Conservation (phyloP, 495 filamentous ascomycete genomes). For the Penicillium argentinense region DNA sequence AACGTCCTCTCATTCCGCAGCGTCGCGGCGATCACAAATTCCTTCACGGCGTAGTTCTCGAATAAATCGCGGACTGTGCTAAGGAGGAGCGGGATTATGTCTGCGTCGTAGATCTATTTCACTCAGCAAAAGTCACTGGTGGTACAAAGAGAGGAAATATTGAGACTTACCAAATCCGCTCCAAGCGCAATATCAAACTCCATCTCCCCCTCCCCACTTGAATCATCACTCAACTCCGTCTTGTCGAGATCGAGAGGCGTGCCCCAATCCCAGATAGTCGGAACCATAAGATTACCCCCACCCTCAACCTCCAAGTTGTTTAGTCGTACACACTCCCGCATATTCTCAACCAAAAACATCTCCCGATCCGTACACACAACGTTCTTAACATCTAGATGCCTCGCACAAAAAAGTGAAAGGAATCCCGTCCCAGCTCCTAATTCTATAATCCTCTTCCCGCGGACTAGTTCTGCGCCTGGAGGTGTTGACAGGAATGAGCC, state of each 20-base stretch:
- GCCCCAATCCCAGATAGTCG: constrained; percentile 43
- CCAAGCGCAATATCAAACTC: constrained; percentile 50
- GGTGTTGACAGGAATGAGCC: constrained; percentile 65
- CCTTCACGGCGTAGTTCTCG: constrained; percentile 41
- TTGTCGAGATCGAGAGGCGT: constrained; percentile 24
- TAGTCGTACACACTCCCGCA: constrained; percentile 65
- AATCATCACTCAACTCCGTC: constrained; percentile 8
- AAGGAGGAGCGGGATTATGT: constrained; percentile 56
- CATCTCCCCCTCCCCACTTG: constrained; percentile 6
- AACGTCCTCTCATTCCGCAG: constrained; percentile 66
- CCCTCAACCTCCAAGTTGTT: constrained; percentile 60
- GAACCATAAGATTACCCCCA: constrained; percentile 29
- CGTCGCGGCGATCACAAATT: constrained; percentile 59
- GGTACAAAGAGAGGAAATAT: not conserved
- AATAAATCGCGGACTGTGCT: constrained; percentile 57
- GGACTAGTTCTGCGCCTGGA: constrained; percentile 43
- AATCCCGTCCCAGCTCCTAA: constrained; percentile 89
- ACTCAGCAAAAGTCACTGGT: not conserved
- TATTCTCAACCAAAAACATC: constrained; percentile 63
- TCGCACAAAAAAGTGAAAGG: constrained; percentile 76
- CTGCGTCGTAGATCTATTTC: constrained; percentile 62
- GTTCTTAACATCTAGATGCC: constrained; percentile 60
- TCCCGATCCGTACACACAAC: constrained; percentile 83
- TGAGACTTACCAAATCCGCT: constrained; percentile 46
- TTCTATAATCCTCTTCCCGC: constrained; percentile 69